phyloP scores from a whole-genome alignment of 139 green algal genomes.

The Micromonas pusilla region DNA sequence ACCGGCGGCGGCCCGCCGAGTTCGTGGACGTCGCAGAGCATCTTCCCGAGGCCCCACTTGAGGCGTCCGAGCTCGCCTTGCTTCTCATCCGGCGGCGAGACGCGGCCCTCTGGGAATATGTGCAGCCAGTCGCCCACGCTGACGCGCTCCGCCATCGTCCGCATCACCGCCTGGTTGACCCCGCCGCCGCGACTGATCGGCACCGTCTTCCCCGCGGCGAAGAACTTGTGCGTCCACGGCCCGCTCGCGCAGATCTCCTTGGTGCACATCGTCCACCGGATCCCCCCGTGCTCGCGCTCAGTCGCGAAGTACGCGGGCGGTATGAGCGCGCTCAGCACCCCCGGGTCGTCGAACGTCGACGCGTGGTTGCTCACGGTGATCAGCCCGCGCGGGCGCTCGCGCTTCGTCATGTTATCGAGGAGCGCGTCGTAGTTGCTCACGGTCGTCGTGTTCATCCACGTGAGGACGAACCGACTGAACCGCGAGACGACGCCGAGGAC shows the following conservation, averaged over 20 bases:
- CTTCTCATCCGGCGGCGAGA: no score
- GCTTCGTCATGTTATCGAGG: background rate
- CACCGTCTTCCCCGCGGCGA: conserved; percentile 24
- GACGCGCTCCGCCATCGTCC: background rate
- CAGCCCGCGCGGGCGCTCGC: background rate
- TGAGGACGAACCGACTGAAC: background rate
- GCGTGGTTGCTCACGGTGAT: conserved; percentile 13
- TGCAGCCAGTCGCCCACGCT: conserved; percentile 26
- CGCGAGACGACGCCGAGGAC: conserved; percentile 1
- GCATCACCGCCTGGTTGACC: conserved; percentile 22
- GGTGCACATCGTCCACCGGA: conserved; percentile 33
- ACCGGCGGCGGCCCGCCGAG: background rate
- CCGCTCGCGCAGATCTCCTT: conserved; percentile 27
- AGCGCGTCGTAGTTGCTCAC: conserved; percentile 8
- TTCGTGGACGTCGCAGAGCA: conserved; percentile 29
- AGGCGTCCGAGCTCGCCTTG: conserved; percentile 12
- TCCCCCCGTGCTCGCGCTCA: background rate
- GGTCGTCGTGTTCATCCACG: conserved; percentile 14
- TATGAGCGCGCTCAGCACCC: background rate
- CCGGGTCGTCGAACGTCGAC: conserved; percentile 20
- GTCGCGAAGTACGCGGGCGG: background rate
- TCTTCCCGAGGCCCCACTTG: conserved; percentile 20
- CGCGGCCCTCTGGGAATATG: conserved; percentile 31
- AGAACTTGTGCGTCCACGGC: conserved; percentile 1
- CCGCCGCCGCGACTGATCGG: conserved; percentile 24